phyloP scores from a whole-genome alignment of 305 asterid genomes.

The Fraxinus velutina region DNA sequence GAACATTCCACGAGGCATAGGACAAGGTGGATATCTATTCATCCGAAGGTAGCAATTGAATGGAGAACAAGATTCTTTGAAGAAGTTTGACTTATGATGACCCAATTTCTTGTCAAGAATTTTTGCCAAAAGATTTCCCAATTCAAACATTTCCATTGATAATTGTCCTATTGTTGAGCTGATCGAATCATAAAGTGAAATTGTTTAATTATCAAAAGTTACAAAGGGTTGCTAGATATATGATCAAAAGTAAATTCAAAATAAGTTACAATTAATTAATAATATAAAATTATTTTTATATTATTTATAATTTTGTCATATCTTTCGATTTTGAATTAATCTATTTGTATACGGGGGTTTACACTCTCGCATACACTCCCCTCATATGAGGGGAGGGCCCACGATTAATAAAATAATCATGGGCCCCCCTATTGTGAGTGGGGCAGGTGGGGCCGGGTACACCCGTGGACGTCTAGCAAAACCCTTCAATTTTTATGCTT shows the following conservation, averaged over 20 bases:
- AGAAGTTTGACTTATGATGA: slow-evolving; percentile 31
- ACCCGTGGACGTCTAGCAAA: no score
- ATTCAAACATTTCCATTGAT: slow-evolving; percentile 45
- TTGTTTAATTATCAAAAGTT: neutral
- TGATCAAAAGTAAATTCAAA: neutral
- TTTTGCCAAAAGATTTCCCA: slow-evolving; percentile 53
- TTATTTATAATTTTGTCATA: neutral
- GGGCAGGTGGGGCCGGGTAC: no score
- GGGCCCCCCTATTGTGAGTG: no score
- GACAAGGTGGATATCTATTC: slow-evolving; percentile 75
- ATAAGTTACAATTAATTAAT: neutral
- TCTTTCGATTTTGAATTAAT: neutral
- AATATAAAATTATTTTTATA: no score
- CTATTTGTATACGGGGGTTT: no score
- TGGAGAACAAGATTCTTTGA: slow-evolving; percentile 50
- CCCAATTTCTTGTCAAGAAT: slow-evolving; percentile 61
- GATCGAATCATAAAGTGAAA: neutral
- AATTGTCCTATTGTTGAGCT: slow-evolving; percentile 67
- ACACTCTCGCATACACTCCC: no score
- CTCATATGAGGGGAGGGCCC: no score
- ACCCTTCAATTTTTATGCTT: no score
- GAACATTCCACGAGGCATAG: slow-evolving; percentile 34
- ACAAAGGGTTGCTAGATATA: neutral
- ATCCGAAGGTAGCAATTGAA: slow-evolving; percentile 63
- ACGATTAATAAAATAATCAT: no score